Evolutionary conservation across 1,139 yeast genomes (phyloP).

Genomic region (Nakaseomyces delphensis): DNA sequence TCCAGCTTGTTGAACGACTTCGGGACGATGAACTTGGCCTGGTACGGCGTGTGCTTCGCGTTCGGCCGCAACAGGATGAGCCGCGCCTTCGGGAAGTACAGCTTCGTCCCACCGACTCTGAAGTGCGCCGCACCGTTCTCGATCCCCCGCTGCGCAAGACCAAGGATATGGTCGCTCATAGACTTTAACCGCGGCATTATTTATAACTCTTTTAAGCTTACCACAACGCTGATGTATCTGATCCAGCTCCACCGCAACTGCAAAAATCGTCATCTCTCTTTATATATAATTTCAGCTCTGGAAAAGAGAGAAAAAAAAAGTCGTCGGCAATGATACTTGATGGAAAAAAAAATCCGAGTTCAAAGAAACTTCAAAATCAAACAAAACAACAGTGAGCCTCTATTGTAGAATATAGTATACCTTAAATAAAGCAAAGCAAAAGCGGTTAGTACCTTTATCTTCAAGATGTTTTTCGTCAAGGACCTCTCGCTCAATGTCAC

Average conservation of each 20-base stretch:
- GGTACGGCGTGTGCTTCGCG: conserved; percentile 92
- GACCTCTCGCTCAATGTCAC: conserved; percentile 87
- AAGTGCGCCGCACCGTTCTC: conserved; percentile 69
- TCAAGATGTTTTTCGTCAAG: conserved; percentile 45
- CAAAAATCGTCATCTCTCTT: no score
- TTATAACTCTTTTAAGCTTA: no score
- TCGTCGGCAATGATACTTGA: no score
- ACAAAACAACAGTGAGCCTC: no score
- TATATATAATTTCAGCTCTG: no score
- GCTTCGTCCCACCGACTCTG: conserved; percentile 60
- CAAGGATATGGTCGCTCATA: conserved; percentile 28
- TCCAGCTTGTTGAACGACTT: conserved; percentile 84
- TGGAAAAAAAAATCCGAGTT: no score
- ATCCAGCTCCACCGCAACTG: no score
- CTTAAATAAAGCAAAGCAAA: neutral
- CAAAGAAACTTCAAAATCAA: no score
- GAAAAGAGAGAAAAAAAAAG: no score
- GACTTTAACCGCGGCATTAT: conserved; percentile 10
- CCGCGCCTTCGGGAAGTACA: conserved; percentile 79
- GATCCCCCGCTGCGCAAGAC: conserved; percentile 45
- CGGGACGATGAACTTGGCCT: conserved; percentile 90
- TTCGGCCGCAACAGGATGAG: conserved; percentile 73
- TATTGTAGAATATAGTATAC: no score
- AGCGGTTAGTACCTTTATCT: no score
- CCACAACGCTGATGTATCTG: no score